Base-by-base conservation (phyloP, 257 asterid species). In the Lavandula angustifolia region DNA sequence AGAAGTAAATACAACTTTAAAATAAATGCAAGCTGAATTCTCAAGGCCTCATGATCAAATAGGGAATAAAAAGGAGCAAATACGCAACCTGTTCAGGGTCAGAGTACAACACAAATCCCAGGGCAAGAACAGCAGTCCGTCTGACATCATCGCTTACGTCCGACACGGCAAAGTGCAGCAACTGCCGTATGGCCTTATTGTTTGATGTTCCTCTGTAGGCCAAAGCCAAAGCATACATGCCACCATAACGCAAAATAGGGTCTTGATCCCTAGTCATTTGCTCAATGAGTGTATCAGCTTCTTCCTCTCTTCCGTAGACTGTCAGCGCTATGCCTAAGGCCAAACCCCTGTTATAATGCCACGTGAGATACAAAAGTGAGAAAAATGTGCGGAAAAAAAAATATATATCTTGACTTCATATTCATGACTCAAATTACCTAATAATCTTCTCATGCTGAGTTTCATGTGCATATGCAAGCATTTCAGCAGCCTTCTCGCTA, bases 391-490 rank as follows among this genome's bases (percentile, higher is more conserved):
- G 18, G 18, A 44, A 53, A 7, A 22, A 22, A 22, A 22, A 22
- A 22, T 22, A 27, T 55, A n/a, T 22, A 1, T 22, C 27, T 22
- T 2, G 27, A 91, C 90, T 94, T 91, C 95, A 88, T 70, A 41
- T 3, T 86, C 94, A 95, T 82, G 80, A 53, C 42, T 42, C 40
- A 42, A 42, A 3, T 59, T 67, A 94, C 99, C 99, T 84, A 62
- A 88, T 90, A 67, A 88, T 94, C 79, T 94, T 94, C 78, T 94
- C 98, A 64, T 94, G 99, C 74, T 90, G 98, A 1, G 99, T 94
- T 75, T 94, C 96, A 50, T 94, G 99, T 3, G 99, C 96, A 82
- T 94, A 94, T 62, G 94, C 91, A 70, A 94, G 95, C 98, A 94
- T 90, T 79, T 94, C 99, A 37, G 67, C 79, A 51, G 96, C 96